A percentile compares a stretch with the other conserved stretches of the same genome.
Evolutionary conservation across 2,329 filamentous ascomycete genomes (phyloP).

Genomic region (Penicillium sp.): DNA sequence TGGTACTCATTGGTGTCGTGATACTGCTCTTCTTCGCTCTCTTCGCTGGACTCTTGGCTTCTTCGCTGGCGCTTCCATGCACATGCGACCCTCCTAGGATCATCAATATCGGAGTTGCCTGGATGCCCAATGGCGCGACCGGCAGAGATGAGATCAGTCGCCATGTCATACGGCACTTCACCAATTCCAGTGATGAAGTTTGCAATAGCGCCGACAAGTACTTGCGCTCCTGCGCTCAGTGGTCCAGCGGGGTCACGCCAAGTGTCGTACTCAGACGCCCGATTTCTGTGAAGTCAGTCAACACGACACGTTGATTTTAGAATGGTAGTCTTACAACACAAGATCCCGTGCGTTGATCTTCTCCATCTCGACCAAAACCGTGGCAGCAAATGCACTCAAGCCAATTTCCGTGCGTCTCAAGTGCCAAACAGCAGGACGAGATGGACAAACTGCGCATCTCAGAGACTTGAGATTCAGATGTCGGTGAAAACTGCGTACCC

Average conservation of each 20-base stretch:
- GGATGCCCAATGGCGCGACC: constrained; percentile 49
- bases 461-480: constrained; percentile 67
- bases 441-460: constrained; percentile 69
- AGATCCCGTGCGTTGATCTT: constrained; percentile 69
- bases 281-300: constrained; percentile 41
- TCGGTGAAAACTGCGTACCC: constrained; percentile 70
- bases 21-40: constrained; percentile 3
- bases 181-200: constrained; percentile 80
- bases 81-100: background rate
- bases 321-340: constrained; percentile 59
- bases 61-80: background rate
- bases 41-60: background rate
- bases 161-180: constrained; percentile 63
- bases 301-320: constrained; percentile 25
- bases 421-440: constrained; percentile 72
- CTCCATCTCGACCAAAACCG: constrained; percentile 65
- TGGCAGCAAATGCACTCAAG: constrained; percentile 72
- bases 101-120: constrained; percentile 53
- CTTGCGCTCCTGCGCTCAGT: constrained; percentile 72
- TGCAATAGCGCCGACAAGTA: constrained; percentile 79
- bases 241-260: constrained; percentile 79
- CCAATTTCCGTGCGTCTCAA: constrained; percentile 66
- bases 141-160: constrained; percentile 52
- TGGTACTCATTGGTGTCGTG: background rate
- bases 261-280: constrained; percentile 69